Evolutionary conservation across 192 early-diverging fungal species (phyloP).

Genomic region (Backusella tuberculispora): DNA sequence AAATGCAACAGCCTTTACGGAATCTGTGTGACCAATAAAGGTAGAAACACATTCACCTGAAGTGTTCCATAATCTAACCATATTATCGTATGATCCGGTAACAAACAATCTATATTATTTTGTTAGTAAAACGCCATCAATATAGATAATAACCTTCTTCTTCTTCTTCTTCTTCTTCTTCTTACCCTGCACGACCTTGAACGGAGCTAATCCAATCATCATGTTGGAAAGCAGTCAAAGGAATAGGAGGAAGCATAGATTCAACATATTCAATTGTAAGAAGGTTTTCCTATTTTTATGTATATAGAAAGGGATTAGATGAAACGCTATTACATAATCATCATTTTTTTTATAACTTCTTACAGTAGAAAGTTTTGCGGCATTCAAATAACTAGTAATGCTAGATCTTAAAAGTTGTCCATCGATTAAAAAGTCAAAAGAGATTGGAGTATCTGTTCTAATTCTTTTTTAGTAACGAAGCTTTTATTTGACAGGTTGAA

Average conservation of each 20-base stretch:
- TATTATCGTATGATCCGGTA: slow-evolving; percentile 85
- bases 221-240: slow-evolving; percentile 79
- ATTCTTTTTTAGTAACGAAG: neutral
- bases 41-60: slow-evolving; percentile 70
- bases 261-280: slow-evolving; percentile 93
- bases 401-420: slow-evolving; percentile 87
- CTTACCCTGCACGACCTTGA: slow-evolving; percentile 38
- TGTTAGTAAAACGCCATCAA: neutral
- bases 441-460: slow-evolving; percentile 67
- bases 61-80: slow-evolving; percentile 82
- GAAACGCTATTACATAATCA: neutral
- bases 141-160: neutral
- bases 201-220: slow-evolving; percentile 96
- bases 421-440: slow-evolving; percentile 94
- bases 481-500: neutral
- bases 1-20: slow-evolving; percentile 82
- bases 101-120: slow-evolving; percentile 53
- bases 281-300: slow-evolving; percentile 68
- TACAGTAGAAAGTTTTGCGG: slow-evolving; percentile 67
- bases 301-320: neutral
- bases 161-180: neutral
- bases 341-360: neutral
- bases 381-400: slow-evolving; percentile 73
- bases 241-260: slow-evolving; percentile 84
- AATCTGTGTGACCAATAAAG: slow-evolving; percentile 67